Evolutionary conservation across 2,329 filamentous ascomycete species (phyloP), one percentile per base, ranked within the genome.

Genomic region (Pseudogymnoascus sp.): DNA sequence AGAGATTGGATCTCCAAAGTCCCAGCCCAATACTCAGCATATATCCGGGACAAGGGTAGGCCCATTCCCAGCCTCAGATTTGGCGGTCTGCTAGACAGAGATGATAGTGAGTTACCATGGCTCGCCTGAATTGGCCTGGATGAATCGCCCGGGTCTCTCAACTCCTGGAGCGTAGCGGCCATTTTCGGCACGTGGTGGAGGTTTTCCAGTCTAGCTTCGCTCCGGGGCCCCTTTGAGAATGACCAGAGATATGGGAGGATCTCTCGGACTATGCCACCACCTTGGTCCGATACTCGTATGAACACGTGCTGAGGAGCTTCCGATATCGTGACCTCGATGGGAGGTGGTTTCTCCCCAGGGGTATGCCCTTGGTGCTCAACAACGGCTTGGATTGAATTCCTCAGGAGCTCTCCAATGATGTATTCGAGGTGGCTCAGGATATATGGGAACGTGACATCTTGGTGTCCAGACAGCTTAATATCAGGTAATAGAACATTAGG

Each of bases 11-110:
- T 75, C 69, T 96, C 89, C 7, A 99, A 77, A 68, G 84, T 94
- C 22, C 94, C 94, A 2, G 94, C 94, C 94, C 94, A 99, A 74
- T 97, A 97, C 74, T 97, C 93, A 28, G 93, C 91, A 74, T 97
- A 99, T 2, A 97, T 90, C 64, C 91, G 84, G 69, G 92, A 96
- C 76, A 99, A 86, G 0, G 94, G 94, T 59, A 99, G 75, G 1
- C 94, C 94, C 82, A 99, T 96, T 3, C 94, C 94, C 1, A 99
- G 80, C 9, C 91, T 84, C 64, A 97, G 77, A 71, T 96, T 88
- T 0, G 94, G 93, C 15, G 91, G 90, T 36, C 94, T 82, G 62
- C 86, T 89, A 1, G 90, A 90, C 41, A 99, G 78, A 1, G 89
- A 87, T 9, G 88, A 85, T 25, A 99, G 78, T 1, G 91, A 96